Evolutionary conservation across 371 early-diverging fungal genomes (phyloP), one percentile per base, ranked within the genome.

Genomic region (Nematocida parisii): DNA sequence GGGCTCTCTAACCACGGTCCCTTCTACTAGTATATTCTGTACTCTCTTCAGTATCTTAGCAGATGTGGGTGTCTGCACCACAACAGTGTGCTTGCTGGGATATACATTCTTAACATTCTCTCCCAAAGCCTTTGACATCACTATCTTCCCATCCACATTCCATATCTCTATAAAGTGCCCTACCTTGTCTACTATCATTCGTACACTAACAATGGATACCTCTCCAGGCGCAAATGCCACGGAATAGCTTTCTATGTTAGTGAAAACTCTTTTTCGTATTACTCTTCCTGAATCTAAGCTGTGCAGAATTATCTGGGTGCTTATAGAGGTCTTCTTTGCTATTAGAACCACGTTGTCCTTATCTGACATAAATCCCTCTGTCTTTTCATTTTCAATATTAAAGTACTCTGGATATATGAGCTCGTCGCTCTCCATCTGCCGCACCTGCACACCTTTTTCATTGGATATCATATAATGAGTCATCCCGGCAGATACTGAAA

Each of bases 311-410:
- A 68, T 13, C 45, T 56, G 18, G 1, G 44, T 61, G 22, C 71
- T 55, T 22, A 77, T 44, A 18, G 27, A 11, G n/a, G 58, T 60
- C 9, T 11, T 58, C 44, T 67, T 77, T 13, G 27, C 56, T 7
- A 77, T 13, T 9, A 70, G 33, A 20, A 70, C 68, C 6, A 58
- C 60, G 33, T 77, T 77, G 55, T 67, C 40, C 22, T 57, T 20
- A 33, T 9, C n/a, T 24, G 80, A 77, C 24, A 77, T 75, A 44
- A 56, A 70, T 33, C 47, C 80, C 45, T 77, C 80, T 9, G 33
- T 15, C 47, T 77, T 77, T 33, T 60, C 61, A 15, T 45, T 44
- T 20, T 6, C 44, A 9, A 15, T 50, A 18, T 11, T 18, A 18
- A 20, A 20, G 60, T 77, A 33, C 62, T 77, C 68, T 45, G 46